Evolutionary conservation across 345 rosid species (phyloP).

Genomic region (Lumnitzera racemosa): DNA sequence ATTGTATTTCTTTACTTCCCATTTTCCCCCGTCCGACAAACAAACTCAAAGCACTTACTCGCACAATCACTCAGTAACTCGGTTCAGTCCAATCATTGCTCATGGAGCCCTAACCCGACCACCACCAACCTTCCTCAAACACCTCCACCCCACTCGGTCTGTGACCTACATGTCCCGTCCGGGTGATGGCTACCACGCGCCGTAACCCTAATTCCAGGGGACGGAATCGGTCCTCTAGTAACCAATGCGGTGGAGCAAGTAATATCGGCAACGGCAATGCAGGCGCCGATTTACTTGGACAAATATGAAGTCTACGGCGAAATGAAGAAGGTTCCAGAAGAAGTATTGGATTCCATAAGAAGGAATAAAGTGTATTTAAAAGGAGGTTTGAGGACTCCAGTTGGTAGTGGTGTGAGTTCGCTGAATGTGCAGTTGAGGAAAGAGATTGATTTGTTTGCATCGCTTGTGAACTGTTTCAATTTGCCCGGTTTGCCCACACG

Average conservation of each 20-base stretch:
- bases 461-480: slow-evolving; percentile 44
- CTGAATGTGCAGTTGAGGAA: slow-evolving; percentile 57
- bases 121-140: not conserved
- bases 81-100: not conserved
- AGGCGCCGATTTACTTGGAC: slow-evolving; percentile 84
- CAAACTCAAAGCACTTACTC: no score
- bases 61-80: no score
- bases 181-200: slow-evolving; percentile 80
- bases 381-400: slow-evolving; percentile 86
- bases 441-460: slow-evolving; percentile 51
- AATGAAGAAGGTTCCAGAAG: slow-evolving; percentile 70
- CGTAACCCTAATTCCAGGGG: slow-evolving; percentile 86
- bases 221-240: slow-evolving; percentile 86
- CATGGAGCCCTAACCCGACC: not conserved
- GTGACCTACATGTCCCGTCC: slow-evolving; percentile 99
- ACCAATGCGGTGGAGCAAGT: slow-evolving; percentile 86
- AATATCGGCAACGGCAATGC: slow-evolving; percentile 91
- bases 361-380: slow-evolving; percentile 83
- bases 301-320: slow-evolving; percentile 65
- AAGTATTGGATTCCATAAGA: slow-evolving; percentile 79
- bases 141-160: slow-evolving; percentile 33
- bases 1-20: not conserved
- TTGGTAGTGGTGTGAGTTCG: slow-evolving; percentile 91
- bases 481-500: slow-evolving; percentile 40
- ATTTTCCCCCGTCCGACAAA: no score